phyloP scores from a whole-genome alignment of 371 early-diverging fungal species.

The Lichtheimia ramosa region DNA sequence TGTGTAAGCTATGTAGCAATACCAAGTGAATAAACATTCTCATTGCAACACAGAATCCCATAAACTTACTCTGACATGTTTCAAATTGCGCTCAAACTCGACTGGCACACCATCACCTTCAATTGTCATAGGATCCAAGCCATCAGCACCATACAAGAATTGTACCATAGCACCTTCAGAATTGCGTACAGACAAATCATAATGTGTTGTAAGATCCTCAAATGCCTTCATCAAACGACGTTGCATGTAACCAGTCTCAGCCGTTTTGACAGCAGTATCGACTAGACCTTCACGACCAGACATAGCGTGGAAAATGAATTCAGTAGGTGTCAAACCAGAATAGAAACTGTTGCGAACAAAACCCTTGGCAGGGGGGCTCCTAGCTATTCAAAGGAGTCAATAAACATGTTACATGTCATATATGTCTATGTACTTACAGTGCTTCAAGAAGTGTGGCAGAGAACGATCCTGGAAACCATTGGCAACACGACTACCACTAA shows the following conservation, averaged over 20 bases:
- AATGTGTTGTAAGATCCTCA: conserved; percentile 95
- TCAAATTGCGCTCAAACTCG: conserved; percentile 82
- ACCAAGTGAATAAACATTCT: conserved; percentile 5
- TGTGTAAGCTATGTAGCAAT: conserved; percentile 19
- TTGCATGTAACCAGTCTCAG: conserved; percentile 99
- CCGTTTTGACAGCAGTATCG: conserved; percentile 99
- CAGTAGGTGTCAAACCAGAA: conserved; percentile 93
- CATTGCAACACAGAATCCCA: background rate
- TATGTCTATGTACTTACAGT: conserved; percentile 49
- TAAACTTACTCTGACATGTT: conserved; percentile 50
- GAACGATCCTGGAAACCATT: conserved; percentile 97
- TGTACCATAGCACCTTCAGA: conserved; percentile 95
- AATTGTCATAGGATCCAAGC: conserved; percentile 94
- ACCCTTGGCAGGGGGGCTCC: conserved; percentile 94
- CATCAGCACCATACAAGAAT: conserved; percentile 98
- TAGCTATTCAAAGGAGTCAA: conserved; percentile 43
- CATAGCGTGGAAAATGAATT: conserved; percentile 99
- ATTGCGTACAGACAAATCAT: conserved; percentile 96
- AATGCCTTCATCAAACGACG: conserved; percentile 99
- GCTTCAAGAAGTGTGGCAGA: conserved; percentile 95
- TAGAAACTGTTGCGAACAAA: conserved; percentile 98
- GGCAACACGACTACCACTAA: conserved; percentile 96
- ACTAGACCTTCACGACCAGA: conserved; percentile 99
- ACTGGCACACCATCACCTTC: conserved; percentile 95
- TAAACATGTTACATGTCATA: background rate